A percentile compares a stretch with the other conserved stretches of the same genome.
phyloP scores from a whole-genome alignment of 2,329 filamentous ascomycete species.

The Penicillium sp. region DNA sequence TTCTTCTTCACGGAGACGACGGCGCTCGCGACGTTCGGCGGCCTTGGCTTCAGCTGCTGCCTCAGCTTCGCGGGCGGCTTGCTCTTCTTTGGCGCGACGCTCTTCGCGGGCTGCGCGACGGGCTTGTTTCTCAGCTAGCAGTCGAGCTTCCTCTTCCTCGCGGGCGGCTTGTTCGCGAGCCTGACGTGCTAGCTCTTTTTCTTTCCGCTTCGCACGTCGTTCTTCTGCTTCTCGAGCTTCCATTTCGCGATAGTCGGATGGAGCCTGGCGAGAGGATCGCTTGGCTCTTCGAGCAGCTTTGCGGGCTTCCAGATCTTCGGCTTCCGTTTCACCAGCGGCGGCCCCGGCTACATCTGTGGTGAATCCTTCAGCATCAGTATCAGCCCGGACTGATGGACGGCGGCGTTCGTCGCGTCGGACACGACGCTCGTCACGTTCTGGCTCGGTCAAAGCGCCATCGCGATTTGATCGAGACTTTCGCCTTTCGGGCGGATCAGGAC shows the following conservation, averaged over 20 bases:
- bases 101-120: slow-evolving; percentile 37
- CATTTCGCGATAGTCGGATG: slow-evolving; percentile 33
- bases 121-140: slow-evolving; percentile 32
- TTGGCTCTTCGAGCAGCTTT: slow-evolving; percentile 62
- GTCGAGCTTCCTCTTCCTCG: slow-evolving; percentile 39
- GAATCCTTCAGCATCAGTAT: slow-evolving; percentile 50
- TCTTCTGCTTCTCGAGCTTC: slow-evolving; percentile 38
- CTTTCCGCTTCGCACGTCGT: slow-evolving; percentile 49
- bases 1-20: slow-evolving; percentile 36
- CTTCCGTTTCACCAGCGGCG: slow-evolving; percentile 39
- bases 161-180: slow-evolving; percentile 36
- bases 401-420: slow-evolving; percentile 37
- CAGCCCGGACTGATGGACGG: slow-evolving; percentile 44
- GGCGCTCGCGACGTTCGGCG: slow-evolving; percentile 42
- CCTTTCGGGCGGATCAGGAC: slow-evolving; percentile 36
- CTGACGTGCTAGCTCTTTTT: slow-evolving; percentile 46
- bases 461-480: slow-evolving; percentile 38
- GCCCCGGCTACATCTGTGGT: slow-evolving; percentile 43
- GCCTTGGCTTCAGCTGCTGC: slow-evolving; percentile 37
- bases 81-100: slow-evolving; percentile 44
- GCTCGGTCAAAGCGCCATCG: slow-evolving; percentile 37
- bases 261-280: slow-evolving; percentile 40
- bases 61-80: slow-evolving; percentile 38
- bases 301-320: slow-evolving; percentile 59
- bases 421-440: slow-evolving; percentile 38